Percentiles rank a stretch among this genome's conserved stretches.
These are phyloP conservation scores for Pseudogymnoascus verrucosus DNA, from an alignment of 2,329 filamentous ascomycete species.

Conservation along the genomic window DNA sequence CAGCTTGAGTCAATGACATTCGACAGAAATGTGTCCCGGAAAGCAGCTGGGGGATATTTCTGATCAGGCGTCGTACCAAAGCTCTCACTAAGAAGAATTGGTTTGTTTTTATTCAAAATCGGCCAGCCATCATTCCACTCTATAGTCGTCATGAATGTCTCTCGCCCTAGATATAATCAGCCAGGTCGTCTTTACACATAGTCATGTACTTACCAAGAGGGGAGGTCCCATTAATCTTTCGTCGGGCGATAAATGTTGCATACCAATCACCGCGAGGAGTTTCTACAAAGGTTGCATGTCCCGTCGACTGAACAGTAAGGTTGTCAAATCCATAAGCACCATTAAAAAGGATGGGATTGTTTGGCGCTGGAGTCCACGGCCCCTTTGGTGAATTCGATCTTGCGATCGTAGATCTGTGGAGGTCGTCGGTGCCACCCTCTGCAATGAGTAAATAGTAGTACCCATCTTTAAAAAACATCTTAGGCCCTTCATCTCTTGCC, in stretches of 20 bases:
- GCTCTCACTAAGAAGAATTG: slow-evolving; percentile 14
- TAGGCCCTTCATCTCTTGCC: slow-evolving; percentile 12
- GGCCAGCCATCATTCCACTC: slow-evolving; percentile 18
- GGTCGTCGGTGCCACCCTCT: slow-evolving; percentile 15
- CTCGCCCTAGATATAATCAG: slow-evolving; percentile 11
- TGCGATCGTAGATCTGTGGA: slow-evolving; percentile 13
- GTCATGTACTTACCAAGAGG: slow-evolving; percentile 12
- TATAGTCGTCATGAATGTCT: slow-evolving; percentile 16
- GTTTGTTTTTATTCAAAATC: slow-evolving; percentile 12
- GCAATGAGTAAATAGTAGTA: slow-evolving; percentile 15
- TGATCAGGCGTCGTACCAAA: slow-evolving; percentile 13
- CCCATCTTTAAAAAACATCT: slow-evolving; percentile 13
- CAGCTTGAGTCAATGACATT: slow-evolving; percentile 12
- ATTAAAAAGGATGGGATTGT: slow-evolving; percentile 16
- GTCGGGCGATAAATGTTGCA: slow-evolving; percentile 13
- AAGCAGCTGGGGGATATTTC: slow-evolving; percentile 8
- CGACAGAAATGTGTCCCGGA: slow-evolving; percentile 14
- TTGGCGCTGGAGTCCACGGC: slow-evolving; percentile 12
- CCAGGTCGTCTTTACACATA: not conserved
- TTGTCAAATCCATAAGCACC: slow-evolving; percentile 15
- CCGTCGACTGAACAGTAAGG: slow-evolving; percentile 15
- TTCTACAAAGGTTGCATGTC: slow-evolving; percentile 15
- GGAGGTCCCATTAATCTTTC: slow-evolving; percentile 16
- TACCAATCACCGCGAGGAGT: slow-evolving; percentile 13
- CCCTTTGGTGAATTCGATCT: slow-evolving; percentile 12